These are phyloP conservation scores for Canariomyces notabilis DNA, from an alignment of 2,329 filamentous ascomycete species.

Conservation along the genomic window DNA sequence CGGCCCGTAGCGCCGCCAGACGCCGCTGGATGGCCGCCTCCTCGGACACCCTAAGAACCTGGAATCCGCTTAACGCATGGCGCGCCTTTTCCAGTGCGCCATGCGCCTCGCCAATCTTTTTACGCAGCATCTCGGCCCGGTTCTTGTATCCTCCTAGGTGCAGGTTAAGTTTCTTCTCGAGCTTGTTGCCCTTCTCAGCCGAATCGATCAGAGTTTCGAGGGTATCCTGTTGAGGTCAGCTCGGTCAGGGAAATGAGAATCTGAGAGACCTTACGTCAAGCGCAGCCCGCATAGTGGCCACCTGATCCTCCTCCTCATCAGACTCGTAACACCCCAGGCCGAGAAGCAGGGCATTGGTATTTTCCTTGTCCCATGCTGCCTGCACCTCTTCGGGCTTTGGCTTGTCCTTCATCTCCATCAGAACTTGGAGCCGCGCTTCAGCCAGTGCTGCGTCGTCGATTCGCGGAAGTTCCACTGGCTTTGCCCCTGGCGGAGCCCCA, in stretches of 20 bases:
- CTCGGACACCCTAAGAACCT: constrained; percentile 72
- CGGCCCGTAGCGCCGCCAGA: constrained; percentile 70
- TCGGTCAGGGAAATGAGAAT: background rate
- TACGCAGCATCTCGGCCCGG: constrained; percentile 71
- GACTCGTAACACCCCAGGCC: constrained; percentile 77
- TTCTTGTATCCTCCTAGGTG: constrained; percentile 88
- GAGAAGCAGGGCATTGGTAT: constrained; percentile 58
- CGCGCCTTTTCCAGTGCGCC: constrained; percentile 69
- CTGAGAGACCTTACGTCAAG: constrained; percentile 60
- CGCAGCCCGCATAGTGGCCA: constrained; percentile 58
- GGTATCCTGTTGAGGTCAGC: constrained; percentile 46
- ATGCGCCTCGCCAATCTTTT: constrained; percentile 73
- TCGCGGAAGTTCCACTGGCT: constrained; percentile 52
- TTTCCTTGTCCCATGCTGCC: constrained; percentile 48
- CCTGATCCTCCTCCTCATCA: constrained; percentile 66
- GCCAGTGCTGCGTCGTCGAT: constrained; percentile 69
- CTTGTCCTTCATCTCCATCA: constrained; percentile 58
- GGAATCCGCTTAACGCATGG: constrained; percentile 67
- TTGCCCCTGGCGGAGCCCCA: constrained; percentile 55
- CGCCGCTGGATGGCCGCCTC: constrained; percentile 68
- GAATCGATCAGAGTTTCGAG: constrained; percentile 68
- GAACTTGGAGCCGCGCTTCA: constrained; percentile 70
- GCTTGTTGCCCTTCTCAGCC: constrained; percentile 76
- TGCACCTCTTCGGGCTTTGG: constrained; percentile 48
- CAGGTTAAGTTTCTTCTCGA: constrained; percentile 88